Conservation (phyloP, 192 early-diverging fungal genomes). For the Mortierella hygrophila region DNA sequence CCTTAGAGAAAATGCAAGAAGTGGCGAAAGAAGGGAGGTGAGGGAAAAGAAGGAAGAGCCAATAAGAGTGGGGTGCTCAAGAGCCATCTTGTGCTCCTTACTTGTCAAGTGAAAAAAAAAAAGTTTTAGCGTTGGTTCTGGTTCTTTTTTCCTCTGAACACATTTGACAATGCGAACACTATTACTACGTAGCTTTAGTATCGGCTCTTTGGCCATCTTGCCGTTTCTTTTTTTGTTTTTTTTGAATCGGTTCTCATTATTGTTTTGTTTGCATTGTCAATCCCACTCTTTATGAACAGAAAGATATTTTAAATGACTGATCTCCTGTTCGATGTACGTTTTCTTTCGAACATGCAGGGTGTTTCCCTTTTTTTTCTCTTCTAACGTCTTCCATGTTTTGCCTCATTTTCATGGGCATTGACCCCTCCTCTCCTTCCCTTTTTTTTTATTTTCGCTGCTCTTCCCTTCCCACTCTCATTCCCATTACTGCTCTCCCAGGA, state of each 20-base stretch:
- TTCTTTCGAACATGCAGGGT: slow-evolving; percentile 2
- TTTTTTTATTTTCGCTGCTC: not conserved
- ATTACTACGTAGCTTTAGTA: not conserved
- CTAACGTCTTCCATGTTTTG: not conserved
- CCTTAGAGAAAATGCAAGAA: not conserved
- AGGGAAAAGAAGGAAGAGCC: not conserved
- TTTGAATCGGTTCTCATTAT: not conserved
- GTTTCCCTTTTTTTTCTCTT: not conserved
- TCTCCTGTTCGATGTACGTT: not conserved
- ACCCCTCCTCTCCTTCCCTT: not conserved
- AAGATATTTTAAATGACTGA: not conserved
- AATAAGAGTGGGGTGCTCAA: not conserved
- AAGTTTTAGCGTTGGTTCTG: not conserved
- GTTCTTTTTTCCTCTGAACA: not conserved
- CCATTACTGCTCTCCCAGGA: not conserved
- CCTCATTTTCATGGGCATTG: not conserved
- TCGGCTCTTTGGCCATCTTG: not conserved
- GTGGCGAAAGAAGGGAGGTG: not conserved
- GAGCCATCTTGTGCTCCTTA: not conserved
- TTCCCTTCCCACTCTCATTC: not conserved
- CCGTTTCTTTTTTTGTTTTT: not conserved
- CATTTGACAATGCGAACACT: not conserved
- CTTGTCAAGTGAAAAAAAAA: not conserved
- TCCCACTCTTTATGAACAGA: not conserved
- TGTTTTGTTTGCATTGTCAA: not conserved